Percentiles rank a stretch among this genome's conserved stretches.
Conservation (phyloP, 352 stramenopile species). For the Globisporangium abappressorium region DNA sequence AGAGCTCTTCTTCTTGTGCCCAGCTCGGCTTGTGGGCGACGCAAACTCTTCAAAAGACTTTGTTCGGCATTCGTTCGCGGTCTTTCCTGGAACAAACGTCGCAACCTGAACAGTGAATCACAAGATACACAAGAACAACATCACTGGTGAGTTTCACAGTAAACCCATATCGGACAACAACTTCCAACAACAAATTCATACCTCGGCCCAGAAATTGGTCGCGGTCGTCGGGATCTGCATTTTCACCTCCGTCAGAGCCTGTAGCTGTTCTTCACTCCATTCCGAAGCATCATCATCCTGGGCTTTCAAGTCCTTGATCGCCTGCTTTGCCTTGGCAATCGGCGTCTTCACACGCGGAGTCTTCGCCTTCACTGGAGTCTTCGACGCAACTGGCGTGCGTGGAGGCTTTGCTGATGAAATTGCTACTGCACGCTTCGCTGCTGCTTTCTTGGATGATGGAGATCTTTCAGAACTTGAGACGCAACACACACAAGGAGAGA, state of each 20-base stretch:
- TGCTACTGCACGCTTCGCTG: not conserved
- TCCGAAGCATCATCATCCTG: conserved; percentile 21
- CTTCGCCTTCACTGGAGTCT: conserved; percentile 6
- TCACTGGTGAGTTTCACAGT: not conserved
- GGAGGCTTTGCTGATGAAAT: conserved; percentile 11
- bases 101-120: conserved; percentile 12
- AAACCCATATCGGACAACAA: not conserved
- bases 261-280: conserved; percentile 50
- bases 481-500: not conserved
- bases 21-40: conserved; percentile 36
- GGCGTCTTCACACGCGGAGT: conserved; percentile 13
- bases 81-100: conserved; percentile 54
- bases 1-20: conserved; percentile 20
- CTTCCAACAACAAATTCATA: conserved; percentile 4
- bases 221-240: conserved; percentile 58
- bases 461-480: not conserved
- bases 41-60: conserved; percentile 60
- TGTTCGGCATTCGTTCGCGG: conserved; percentile 49
- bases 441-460: not conserved
- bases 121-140: not conserved
- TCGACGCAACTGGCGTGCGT: conserved; percentile 4
- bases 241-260: conserved; percentile 55
- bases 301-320: conserved; percentile 19
- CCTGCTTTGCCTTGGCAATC: conserved; percentile 23
- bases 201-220: conserved; percentile 65